Conservation (phyloP, 805 yeast species). For the Wickerhamomyces canadensis region DNA sequence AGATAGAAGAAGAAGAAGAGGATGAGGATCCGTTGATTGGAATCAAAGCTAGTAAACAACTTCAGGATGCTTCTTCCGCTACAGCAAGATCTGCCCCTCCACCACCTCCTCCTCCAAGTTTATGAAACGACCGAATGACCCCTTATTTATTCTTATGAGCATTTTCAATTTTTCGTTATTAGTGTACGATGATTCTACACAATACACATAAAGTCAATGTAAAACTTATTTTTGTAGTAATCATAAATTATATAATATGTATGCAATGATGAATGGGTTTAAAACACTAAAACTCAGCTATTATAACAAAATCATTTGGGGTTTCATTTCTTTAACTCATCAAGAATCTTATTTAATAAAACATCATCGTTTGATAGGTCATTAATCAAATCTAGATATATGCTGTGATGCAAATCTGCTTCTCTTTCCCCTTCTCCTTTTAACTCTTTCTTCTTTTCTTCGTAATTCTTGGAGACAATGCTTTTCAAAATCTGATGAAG, state of each 20-base stretch:
- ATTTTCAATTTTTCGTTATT: no score
- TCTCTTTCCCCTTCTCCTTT: no score
- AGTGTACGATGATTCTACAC: no score
- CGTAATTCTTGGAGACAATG: neutral
- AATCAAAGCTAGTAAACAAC: constrained; percentile 10
- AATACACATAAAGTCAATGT: no score
- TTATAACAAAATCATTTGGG: neutral
- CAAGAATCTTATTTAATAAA: constrained; percentile 1
- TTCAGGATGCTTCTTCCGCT: no score
- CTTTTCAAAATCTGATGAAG: no score
- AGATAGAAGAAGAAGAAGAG: constrained; percentile 36
- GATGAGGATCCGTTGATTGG: constrained; percentile 12
- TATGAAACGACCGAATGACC: constrained; percentile 1
- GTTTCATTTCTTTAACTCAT: constrained; percentile 4
- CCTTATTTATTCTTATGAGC: neutral
- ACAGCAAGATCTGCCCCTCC: no score
- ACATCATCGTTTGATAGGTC: constrained; percentile 8
- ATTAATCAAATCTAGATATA: constrained; percentile 12
- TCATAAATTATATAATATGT: neutral
- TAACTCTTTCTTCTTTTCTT: neutral
- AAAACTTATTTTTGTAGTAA: no score
- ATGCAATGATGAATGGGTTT: no score
- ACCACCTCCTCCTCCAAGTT: constrained; percentile 17
- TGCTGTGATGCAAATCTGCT: neutral
- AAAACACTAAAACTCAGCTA: no score